Conservation (phyloP, 1,139 yeast species). For the Taphrina sp. region DNA sequence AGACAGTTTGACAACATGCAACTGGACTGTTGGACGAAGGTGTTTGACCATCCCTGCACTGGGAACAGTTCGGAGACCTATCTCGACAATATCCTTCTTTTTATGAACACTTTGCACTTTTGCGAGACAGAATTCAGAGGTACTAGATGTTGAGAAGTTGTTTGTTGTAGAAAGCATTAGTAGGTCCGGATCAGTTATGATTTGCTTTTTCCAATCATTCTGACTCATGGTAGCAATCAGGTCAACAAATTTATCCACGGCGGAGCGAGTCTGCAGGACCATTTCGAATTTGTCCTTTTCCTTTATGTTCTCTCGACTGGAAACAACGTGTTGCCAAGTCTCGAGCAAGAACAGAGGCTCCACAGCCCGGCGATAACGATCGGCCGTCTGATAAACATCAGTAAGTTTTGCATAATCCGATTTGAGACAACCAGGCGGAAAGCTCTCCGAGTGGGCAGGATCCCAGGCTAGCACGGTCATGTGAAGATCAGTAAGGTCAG, state of each 20-base stretch:
- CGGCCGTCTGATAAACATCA: slow-evolving; percentile 55
- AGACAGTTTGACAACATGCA: slow-evolving; percentile 63
- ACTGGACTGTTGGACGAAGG: slow-evolving; percentile 61
- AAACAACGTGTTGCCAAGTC: slow-evolving; percentile 88
- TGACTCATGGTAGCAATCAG: slow-evolving; percentile 74
- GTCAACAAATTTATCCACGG: slow-evolving; percentile 84
- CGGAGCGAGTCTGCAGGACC: slow-evolving; percentile 72
- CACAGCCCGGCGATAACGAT: slow-evolving; percentile 64
- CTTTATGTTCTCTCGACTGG: slow-evolving; percentile 61
- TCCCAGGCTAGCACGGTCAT: slow-evolving; percentile 73
- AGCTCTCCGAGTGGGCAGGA: slow-evolving; percentile 57
- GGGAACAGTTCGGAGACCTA: slow-evolving; percentile 66
- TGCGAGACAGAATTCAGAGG: slow-evolving; percentile 60
- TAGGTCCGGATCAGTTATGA: slow-evolving; percentile 72
- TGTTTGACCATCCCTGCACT: slow-evolving; percentile 53
- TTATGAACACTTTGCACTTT: slow-evolving; percentile 67
- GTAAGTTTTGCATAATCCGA: slow-evolving; percentile 47
- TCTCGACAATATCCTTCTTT: slow-evolving; percentile 62
- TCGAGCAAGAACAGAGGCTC: slow-evolving; percentile 82
- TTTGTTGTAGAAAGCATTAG: slow-evolving; percentile 58
- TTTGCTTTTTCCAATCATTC: slow-evolving; percentile 52
- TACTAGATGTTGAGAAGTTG: slow-evolving; percentile 32
- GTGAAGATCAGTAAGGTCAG: slow-evolving; percentile 75
- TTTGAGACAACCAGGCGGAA: slow-evolving; percentile 52
- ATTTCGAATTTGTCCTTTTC: slow-evolving; percentile 62